A percentile compares a stretch with the other conserved stretches of the same genome.
phyloP scores from a whole-genome alignment of 2,329 filamentous ascomycete species.

The Meredithiella fracta region DNA sequence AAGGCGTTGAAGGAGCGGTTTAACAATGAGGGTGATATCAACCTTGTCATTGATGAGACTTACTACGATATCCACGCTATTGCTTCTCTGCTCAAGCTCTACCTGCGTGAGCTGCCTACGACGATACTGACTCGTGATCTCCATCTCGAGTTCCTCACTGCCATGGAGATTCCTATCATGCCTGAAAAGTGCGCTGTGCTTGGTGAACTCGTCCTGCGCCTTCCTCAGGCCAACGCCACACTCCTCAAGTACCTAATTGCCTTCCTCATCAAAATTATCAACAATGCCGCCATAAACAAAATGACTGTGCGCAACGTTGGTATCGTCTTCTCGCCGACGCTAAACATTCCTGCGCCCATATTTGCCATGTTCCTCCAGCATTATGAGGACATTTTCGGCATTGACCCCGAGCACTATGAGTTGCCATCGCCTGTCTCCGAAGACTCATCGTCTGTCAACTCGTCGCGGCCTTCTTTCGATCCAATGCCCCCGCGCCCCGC shows the following conservation, averaged over 20 bases:
- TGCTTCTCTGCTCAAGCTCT: slow-evolving; percentile 83
- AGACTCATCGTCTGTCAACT: slow-evolving; percentile 18
- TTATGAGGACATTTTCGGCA: slow-evolving; percentile 69
- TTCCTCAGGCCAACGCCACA: slow-evolving; percentile 66
- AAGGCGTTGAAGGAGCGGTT: slow-evolving; percentile 83
- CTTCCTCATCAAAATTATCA: slow-evolving; percentile 83
- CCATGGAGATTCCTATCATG: slow-evolving; percentile 62
- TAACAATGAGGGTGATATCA: slow-evolving; percentile 81
- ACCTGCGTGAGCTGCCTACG: slow-evolving; percentile 77
- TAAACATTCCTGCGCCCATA: slow-evolving; percentile 89
- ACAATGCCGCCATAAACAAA: slow-evolving; percentile 80
- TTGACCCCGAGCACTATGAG: slow-evolving; percentile 48
- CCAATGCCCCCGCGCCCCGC: slow-evolving; percentile 29
- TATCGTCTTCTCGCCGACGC: slow-evolving; percentile 91
- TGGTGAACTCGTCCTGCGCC: slow-evolving; percentile 58
- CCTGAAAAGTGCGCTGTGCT: slow-evolving; percentile 62
- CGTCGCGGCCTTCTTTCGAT: slow-evolving; percentile 11
- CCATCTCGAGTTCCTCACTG: slow-evolving; percentile 72
- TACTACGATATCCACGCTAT: slow-evolving; percentile 95
- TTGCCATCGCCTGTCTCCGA: slow-evolving; percentile 29
- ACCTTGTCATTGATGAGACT: slow-evolving; percentile 63
- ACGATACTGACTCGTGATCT: slow-evolving; percentile 84
- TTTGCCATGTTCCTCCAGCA: slow-evolving; percentile 90
- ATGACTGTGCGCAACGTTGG: slow-evolving; percentile 97
- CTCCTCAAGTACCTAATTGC: slow-evolving; percentile 71